Base-by-base conservation (phyloP, 2,329 filamentous ascomycete species). In the Myriosclerotinia duriaeana region DNA sequence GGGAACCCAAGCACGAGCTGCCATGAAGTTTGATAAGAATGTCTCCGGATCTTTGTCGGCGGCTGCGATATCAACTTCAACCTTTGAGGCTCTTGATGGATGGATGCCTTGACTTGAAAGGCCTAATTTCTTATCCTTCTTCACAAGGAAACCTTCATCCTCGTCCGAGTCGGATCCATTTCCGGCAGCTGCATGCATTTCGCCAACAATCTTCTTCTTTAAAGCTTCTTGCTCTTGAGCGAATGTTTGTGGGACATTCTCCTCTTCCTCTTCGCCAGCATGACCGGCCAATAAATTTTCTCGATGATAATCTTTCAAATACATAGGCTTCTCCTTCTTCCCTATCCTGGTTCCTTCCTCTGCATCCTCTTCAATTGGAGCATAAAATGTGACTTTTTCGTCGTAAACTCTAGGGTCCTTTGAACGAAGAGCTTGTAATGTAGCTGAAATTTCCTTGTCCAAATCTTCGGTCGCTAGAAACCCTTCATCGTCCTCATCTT, bases 341-440 rank as follows among this genome's bases (percentile, higher is more conserved):
- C 81, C 79, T 68, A 80, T 78, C 22, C 72, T 70, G 5, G 72
- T 66, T 0, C 74, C 70, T 6, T 74, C 74, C 0, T 75, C 71
- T 5, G 67, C 72, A 3, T 84, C 83, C 34, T 85, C 84, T 5
- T 90, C 86, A 66, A 86, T 80, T 15, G 88, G 82, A 52, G 82
- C 81, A 79, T 93, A 97, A 80, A 98, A 98, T 22, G 85, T 92
- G 70, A 84, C 84, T 44, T 88, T 84, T 69, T 87, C 84, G 78
- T 98, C 91, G 81, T 97, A 97, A 61, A 99, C 88, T 63, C 91
- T 85, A 38, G 95, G 95, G 74, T 99, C 95, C 77, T 96, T 98
- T 74, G 86, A 89, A 73, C 89, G 88, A 75, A 99, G 93, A 53
- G 95, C 95, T 70, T 91, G 84, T 30, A 99, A 83, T 0, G 93